Evolutionary conservation across 345 rosid genomes (phyloP).

Genomic region (Brassica cretica): DNA sequence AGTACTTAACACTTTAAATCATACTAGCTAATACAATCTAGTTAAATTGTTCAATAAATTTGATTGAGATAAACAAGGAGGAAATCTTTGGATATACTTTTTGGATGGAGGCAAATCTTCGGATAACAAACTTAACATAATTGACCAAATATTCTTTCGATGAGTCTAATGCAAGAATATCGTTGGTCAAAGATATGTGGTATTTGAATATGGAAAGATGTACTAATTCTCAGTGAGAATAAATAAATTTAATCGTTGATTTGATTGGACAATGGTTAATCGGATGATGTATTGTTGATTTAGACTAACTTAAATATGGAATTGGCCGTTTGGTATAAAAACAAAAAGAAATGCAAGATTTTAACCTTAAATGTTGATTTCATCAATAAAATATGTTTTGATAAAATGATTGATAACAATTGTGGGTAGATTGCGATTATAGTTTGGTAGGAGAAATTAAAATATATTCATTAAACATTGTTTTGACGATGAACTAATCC

Average conservation of each 20-base stretch:
- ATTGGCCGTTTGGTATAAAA: background rate
- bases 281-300: background rate
- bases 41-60: background rate
- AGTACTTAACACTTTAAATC: background rate
- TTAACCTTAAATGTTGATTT: background rate
- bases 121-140: background rate
- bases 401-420: background rate
- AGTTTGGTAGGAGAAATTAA: background rate
- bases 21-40: background rate
- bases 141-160: background rate
- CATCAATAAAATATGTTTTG: background rate
- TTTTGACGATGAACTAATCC: background rate
- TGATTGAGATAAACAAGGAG: background rate
- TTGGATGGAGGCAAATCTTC: background rate
- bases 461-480: background rate
- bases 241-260: background rate
- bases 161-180: background rate
- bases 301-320: background rate
- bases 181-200: background rate
- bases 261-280: background rate
- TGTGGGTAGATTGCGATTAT: background rate
- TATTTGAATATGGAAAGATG: background rate
- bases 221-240: background rate
- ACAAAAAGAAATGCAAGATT: background rate
- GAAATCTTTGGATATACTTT: background rate